These are phyloP conservation scores for Tylopilus plumbeoviolaceoides DNA, from an alignment of 768 basidiomycete genomes.

Conservation along the genomic window DNA sequence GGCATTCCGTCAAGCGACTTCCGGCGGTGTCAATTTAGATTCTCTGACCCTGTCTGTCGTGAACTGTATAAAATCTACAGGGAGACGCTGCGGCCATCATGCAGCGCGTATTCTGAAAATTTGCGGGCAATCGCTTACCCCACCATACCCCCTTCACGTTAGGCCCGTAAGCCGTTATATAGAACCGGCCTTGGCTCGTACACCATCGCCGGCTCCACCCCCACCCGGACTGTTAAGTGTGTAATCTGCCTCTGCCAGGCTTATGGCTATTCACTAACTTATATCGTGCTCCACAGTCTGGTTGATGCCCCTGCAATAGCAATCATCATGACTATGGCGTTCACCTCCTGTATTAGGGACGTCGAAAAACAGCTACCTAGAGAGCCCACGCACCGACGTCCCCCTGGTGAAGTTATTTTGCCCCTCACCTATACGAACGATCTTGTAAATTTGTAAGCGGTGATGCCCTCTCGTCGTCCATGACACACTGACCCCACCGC, in stretches of 20 bases:
- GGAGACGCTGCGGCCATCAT: constrained; percentile 17
- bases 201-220: constrained; percentile 4
- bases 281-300: constrained; percentile 14
- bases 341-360: constrained; percentile 33
- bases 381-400: constrained; percentile 39
- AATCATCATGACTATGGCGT: constrained; percentile 21
- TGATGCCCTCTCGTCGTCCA: neutral
- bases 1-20: constrained; percentile 9
- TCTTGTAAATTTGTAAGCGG: constrained; percentile 52
- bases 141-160: constrained; percentile 6
- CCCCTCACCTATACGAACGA: constrained; percentile 48
- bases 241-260: constrained; percentile 17
- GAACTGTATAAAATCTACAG: constrained; percentile 15
- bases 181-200: constrained; percentile 6
- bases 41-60: constrained; percentile 19
- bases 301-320: constrained; percentile 23
- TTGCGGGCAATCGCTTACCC: constrained; percentile 20
- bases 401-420: constrained; percentile 48
- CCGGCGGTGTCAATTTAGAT: constrained; percentile 10
- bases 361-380: constrained; percentile 44
- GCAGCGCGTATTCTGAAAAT: constrained; percentile 17
- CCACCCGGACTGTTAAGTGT: constrained; percentile 12
- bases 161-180: constrained; percentile 14
- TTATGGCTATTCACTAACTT: constrained; percentile 6
- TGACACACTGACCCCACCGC: constrained; percentile 1